Base-by-base conservation (phyloP, 306 rosid genomes). In the Neltuma alba region DNA sequence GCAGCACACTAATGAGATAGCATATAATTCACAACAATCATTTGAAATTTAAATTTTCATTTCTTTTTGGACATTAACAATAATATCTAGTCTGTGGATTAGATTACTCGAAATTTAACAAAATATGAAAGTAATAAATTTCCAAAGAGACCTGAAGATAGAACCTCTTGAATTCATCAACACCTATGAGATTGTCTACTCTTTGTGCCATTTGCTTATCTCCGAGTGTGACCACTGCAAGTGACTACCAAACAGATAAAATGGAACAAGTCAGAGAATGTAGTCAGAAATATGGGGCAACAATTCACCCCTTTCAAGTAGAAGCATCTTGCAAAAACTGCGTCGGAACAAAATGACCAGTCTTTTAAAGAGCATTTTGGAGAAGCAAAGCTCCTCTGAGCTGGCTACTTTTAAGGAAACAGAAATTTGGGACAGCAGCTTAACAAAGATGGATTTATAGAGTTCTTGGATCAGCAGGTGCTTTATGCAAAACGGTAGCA, bases 161-260 rank as follows among this genome's bases (percentile, higher is more conserved):
- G 84, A 95, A 95, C 88, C 88, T 89, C 92, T 95, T 95, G 86
- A 81, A 76, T 63, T 92, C 99, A 70, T 87, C 99, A 34, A 81
- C 92, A 75, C 76, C 97, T n/a, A 87, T 89, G 75, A 95, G 96
- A 88, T 87, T 90, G 85, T 95, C 97, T 76, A 95, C 30, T 85
- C 94, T 90, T 83, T 95, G 99, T 20, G 99, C 99, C 99, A 95
- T 95, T 79, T 89, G 95, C 83, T 70, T 92, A 87, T 95, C 98
- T 74, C 99, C 99, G 30, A 95, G 92, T 2, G 99, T 95, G 85
- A 83, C 92, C 81, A 95, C 98, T 54, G 99, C 99, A 42, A 95
- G 79, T 16, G 99, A 80, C 99, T 95, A 87, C 70, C 86, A 81
- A 81, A 84, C 69, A 85, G 34, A 80, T 54, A 72, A 76, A 55